phyloP scores from a whole-genome alignment of 139 green algal species.

The Zygnema cylindricum region DNA sequence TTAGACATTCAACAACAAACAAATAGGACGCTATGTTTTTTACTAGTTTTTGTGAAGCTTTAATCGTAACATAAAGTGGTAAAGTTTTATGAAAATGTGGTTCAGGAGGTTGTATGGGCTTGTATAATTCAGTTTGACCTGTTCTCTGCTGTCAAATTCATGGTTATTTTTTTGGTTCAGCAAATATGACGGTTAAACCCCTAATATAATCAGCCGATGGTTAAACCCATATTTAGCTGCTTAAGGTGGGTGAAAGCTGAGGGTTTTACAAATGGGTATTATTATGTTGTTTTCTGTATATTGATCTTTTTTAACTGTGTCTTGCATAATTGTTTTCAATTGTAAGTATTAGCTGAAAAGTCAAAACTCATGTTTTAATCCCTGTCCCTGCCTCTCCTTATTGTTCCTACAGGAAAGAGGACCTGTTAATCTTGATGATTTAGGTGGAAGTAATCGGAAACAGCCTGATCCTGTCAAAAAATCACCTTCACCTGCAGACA shows the following conservation, averaged over 20 bases:
- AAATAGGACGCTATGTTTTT: background rate
- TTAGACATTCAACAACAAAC: too few species aligned
- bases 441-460: background rate
- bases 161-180: too few species aligned
- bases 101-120: too few species aligned
- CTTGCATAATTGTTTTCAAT: background rate
- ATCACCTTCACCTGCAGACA: conserved; percentile 25
- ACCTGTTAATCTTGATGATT: conserved; percentile 16
- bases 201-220: too few species aligned
- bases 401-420: background rate
- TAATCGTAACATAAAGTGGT: too few species aligned
- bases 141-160: too few species aligned
- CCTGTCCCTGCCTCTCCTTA: background rate
- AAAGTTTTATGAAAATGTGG: too few species aligned
- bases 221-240: too few species aligned
- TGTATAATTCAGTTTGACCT: too few species aligned
- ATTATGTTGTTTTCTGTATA: background rate
- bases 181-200: too few species aligned
- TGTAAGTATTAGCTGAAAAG: background rate
- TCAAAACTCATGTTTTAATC: too few species aligned
- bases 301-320: background rate
- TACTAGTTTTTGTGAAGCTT: background rate
- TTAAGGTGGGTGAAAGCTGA: too few species aligned
- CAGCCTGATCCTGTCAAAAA: conserved; percentile 13
- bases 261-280: background rate